phyloP scores from a whole-genome alignment of 768 basidiomycete genomes.

The Lyophyllum atratum region DNA sequence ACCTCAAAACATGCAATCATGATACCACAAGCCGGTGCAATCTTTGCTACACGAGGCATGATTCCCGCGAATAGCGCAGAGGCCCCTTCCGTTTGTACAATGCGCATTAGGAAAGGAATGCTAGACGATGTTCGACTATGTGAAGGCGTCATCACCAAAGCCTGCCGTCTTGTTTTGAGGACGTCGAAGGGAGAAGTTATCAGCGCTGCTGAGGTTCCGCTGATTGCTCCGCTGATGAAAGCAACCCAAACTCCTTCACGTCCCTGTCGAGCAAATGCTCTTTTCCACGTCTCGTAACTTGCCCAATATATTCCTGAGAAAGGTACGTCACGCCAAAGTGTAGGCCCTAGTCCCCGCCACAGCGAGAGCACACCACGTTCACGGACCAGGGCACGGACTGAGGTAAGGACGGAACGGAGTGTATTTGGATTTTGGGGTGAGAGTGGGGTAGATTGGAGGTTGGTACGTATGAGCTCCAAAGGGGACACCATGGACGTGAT shows the following conservation, averaged over 20 bases:
- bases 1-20: slow-evolving; percentile 98
- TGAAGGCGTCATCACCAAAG: slow-evolving; percentile 67
- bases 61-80: slow-evolving; percentile 83
- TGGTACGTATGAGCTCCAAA: slow-evolving; percentile 90
- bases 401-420: slow-evolving; percentile 68
- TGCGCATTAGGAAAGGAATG: slow-evolving; percentile 64
- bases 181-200: slow-evolving; percentile 96
- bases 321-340: slow-evolving; percentile 96
- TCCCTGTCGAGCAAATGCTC: slow-evolving; percentile 52
- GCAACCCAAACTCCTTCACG: slow-evolving; percentile 66
- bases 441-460: slow-evolving; percentile 84
- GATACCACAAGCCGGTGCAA: slow-evolving; percentile 96
- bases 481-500: slow-evolving; percentile 84
- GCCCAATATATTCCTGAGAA: slow-evolving; percentile 99
- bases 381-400: slow-evolving; percentile 61
- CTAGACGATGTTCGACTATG: slow-evolving; percentile 46
- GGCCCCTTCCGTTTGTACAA: slow-evolving; percentile 78
- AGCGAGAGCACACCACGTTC: slow-evolving; percentile 68
- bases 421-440: slow-evolving; percentile 74
- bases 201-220: slow-evolving; percentile 84
- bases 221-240: slow-evolving; percentile 88
- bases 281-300: slow-evolving; percentile 86
- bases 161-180: slow-evolving; percentile 91
- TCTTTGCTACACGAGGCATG: slow-evolving; percentile 88
- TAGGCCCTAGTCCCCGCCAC: slow-evolving; percentile 91